phyloP scores from a whole-genome alignment of 2,329 filamentous ascomycete genomes.

The Iodosphaeria phyllophila region DNA sequence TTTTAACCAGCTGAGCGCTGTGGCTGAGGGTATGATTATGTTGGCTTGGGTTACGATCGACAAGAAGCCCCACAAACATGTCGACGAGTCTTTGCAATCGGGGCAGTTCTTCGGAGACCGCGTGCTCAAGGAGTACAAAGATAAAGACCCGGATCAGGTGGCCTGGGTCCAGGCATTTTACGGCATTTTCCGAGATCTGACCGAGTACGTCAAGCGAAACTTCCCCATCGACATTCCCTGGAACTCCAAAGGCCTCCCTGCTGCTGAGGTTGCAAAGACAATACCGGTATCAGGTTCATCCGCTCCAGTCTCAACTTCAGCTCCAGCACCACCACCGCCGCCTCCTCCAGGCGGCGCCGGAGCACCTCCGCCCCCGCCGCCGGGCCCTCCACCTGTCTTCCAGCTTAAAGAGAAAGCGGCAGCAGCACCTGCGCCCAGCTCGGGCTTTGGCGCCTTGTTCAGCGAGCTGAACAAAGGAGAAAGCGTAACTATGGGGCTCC shows the following conservation, averaged over 20 bases:
- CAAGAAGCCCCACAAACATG: conserved; percentile 64
- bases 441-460: conserved; percentile 76
- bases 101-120: conserved; percentile 92
- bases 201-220: conserved; percentile 69
- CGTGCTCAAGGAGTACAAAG: conserved; percentile 80
- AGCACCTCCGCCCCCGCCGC: conserved; percentile 50
- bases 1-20: conserved; percentile 69
- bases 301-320: conserved; percentile 17
- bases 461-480: conserved; percentile 78
- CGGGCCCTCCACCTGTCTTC: conserved; percentile 48
- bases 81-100: conserved; percentile 64
- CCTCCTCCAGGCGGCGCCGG: conserved; percentile 33
- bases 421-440: conserved; percentile 22
- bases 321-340: conserved; percentile 28
- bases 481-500: conserved; percentile 69
- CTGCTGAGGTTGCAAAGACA: conserved; percentile 43
- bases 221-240: conserved; percentile 66
- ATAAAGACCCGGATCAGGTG: conserved; percentile 56
- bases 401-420: conserved; percentile 34
- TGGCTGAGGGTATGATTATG: conserved; percentile 77
- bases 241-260: conserved; percentile 64
- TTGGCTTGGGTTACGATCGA: conserved; percentile 84
- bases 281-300: conserved; percentile 27
- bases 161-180: conserved; percentile 92
- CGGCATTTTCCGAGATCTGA: conserved; percentile 67